These are phyloP conservation scores for Pontederia paniculata DNA, from an alignment of 176 grass and related monocot genomes.

Conservation along the genomic window DNA sequence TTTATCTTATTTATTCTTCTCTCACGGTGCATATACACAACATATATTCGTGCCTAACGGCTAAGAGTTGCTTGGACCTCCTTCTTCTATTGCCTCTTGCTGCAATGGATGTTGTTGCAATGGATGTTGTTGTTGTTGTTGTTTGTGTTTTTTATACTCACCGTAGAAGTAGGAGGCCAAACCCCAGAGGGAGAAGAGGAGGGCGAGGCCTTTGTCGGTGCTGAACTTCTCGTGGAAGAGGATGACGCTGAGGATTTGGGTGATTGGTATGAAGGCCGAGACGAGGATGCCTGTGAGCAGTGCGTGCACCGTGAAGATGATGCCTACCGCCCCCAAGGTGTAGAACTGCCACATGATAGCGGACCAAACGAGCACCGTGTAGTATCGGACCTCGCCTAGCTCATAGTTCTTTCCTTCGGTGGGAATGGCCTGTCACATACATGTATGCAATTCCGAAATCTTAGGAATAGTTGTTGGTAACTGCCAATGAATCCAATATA, in stretches of 20 bases:
- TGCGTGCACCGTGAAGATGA: constrained; percentile 47
- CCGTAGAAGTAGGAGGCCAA: constrained; percentile 81
- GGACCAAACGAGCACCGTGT: constrained; percentile 33
- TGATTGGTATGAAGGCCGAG: constrained; percentile 55
- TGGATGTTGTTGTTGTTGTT: no score
- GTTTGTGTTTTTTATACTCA: constrained; percentile 28
- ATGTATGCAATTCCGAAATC: no score
- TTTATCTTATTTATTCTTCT: no score
- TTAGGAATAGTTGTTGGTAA: no score
- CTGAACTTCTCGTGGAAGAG: constrained; percentile 69
- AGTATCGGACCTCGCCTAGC: constrained; percentile 49
- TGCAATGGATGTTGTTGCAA: no score
- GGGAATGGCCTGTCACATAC: constrained; percentile 66
- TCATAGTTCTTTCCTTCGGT: constrained; percentile 45
- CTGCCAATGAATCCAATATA: neutral
- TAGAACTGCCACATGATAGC: constrained; percentile 32
- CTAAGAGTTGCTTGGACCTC: neutral
- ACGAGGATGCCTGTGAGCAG: constrained; percentile 70
- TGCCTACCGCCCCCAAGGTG: constrained; percentile 25
- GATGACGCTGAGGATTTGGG: constrained; percentile 46
- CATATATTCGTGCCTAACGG: neutral
- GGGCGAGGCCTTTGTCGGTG: constrained; percentile 47
- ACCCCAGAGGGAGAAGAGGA: constrained; percentile 63
- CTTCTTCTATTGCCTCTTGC: no score
- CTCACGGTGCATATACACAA: no score